Evolutionary conservation across 441 rosid species (phyloP).

Genomic region (Gossypium trilobum): DNA sequence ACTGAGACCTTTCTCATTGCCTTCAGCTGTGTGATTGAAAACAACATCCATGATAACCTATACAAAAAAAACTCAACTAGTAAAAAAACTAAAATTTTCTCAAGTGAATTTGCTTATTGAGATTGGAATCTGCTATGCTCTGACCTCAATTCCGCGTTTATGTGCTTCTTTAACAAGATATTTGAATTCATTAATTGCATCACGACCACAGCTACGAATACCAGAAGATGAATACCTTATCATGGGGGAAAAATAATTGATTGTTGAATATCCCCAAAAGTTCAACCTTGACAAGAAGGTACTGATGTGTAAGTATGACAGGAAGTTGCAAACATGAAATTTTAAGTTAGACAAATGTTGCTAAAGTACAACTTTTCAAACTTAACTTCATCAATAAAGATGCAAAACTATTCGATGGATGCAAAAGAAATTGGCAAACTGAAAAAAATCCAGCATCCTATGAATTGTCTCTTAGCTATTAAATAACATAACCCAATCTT

Average conservation of each 20-base stretch:
- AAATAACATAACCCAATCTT: background rate
- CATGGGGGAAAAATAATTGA: slow-evolving; percentile 90
- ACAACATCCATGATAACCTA: slow-evolving; percentile 96
- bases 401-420: background rate
- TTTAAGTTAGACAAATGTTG: background rate
- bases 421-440: background rate
- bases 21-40: slow-evolving; percentile 97
- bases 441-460: background rate
- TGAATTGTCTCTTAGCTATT: background rate
- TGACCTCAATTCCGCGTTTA: slow-evolving; percentile 91
- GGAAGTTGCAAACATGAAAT: background rate
- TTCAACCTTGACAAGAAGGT: slow-evolving; percentile 55
- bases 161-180: slow-evolving; percentile 80
- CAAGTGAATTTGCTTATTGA: slow-evolving; percentile 5
- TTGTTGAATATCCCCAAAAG: slow-evolving; percentile 94
- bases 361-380: slow-evolving; percentile 8
- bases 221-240: slow-evolving; percentile 73
- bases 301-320: background rate
- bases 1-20: slow-evolving; percentile 83
- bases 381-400: background rate
- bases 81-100: slow-evolving; percentile 4
- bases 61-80: slow-evolving; percentile 21
- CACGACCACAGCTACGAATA: slow-evolving; percentile 41
- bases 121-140: slow-evolving; percentile 15
- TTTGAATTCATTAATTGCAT: slow-evolving; percentile 82